Evolutionary conservation across 2,329 filamentous ascomycete species (phyloP), one percentile per base, ranked within the genome.

Genomic region (Calycina marina): DNA sequence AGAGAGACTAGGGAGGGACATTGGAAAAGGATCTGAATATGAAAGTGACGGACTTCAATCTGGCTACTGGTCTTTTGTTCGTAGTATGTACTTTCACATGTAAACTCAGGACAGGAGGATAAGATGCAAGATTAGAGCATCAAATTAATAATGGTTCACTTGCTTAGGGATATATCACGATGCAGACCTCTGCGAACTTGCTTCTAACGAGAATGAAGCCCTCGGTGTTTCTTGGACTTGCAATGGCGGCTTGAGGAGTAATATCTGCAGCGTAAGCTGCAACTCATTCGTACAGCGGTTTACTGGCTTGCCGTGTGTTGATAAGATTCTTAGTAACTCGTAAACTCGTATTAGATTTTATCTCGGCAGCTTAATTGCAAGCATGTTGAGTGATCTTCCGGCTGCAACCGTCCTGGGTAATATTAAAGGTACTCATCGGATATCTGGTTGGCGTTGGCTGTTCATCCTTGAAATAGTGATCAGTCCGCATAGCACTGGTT

Each of bases 21-120:
- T 53, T 73, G 0, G 67, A 73, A 36, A 35, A 54, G 14, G 69
- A 73, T 35, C 52, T 73, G 0, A 51, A 50, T 1, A 68, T 73
- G 62, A 54, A 46, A 4, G 66, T 66, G 5, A 71, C 65, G 2
- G 64, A 74, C 29, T 72, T 67, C 44, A 71, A 72, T 40, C 50
- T 69, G 2, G 61, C 62, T 8, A 67, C 63, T 4, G 63, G 60
- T 38, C 65, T 69, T 41, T 54, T 69, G 17, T 72, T 71, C 38
- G 66, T 72, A 1, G 63, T 58, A 50, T 30, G 47, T 39, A n/a
- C n/a, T 8, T 22, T n/a, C 20, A 22, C 20, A n/a, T n/a, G n/a
- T n/a, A n/a, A n/a, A n/a, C n/a, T n/a, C n/a, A n/a, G n/a, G n/a
- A n/a, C n/a, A n/a, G n/a, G n/a, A n/a, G n/a, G n/a, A n/a, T n/a